Evolutionary conservation across 1,139 yeast genomes (phyloP).

Genomic region (Wickerhamiella pararugosa): DNA sequence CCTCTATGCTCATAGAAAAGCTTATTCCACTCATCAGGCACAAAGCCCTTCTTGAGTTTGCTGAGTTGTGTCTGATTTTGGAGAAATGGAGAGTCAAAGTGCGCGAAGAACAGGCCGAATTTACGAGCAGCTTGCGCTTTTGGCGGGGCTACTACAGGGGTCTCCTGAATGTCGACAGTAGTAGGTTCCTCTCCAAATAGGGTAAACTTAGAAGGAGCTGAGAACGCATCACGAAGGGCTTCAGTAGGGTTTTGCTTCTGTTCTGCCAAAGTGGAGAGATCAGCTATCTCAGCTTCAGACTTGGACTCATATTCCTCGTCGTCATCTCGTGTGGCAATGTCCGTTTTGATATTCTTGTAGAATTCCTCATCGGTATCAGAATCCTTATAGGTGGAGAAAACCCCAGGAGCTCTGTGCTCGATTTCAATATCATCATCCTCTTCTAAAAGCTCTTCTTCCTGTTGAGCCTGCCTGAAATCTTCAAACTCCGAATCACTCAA

Average conservation of each 20-base stretch:
- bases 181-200: conserved; percentile 18
- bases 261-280: conserved; percentile 26
- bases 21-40: conserved; percentile 45
- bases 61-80: conserved; percentile 68
- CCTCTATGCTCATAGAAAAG: conserved; percentile 80
- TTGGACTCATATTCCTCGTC: conserved; percentile 36
- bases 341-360: background rate
- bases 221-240: conserved; percentile 14
- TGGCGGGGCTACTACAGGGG: conserved; percentile 17
- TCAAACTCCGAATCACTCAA: conserved; percentile 18
- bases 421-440: conserved; percentile 31
- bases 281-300: conserved; percentile 22
- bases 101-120: conserved; percentile 65
- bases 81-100: conserved; percentile 71
- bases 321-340: conserved; percentile 11
- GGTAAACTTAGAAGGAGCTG: conserved; percentile 14
- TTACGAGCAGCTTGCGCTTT: conserved; percentile 8
- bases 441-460: conserved; percentile 36
- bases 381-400: background rate
- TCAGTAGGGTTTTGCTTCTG: conserved; percentile 26
- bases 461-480: conserved; percentile 22
- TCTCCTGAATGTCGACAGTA: conserved; percentile 6
- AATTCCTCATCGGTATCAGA: conserved; percentile 6
- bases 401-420: conserved; percentile 16
- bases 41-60: conserved; percentile 30